phyloP scores from a whole-genome alignment of 164 flowering plant genomes.

The Piper betle region DNA sequence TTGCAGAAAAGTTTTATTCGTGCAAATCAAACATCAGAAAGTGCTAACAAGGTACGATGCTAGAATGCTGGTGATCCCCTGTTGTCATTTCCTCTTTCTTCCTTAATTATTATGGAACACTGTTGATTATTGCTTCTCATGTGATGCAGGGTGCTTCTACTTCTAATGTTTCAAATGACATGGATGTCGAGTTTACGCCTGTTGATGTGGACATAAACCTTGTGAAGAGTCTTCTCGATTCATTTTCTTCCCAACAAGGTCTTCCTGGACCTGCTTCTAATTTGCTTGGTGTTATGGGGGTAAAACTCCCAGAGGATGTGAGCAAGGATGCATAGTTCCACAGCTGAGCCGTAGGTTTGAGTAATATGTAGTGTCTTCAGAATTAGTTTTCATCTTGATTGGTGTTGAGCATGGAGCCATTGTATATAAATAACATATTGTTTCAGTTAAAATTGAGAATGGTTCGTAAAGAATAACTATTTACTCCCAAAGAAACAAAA shows the following conservation, averaged over 20 bases:
- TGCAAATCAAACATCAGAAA: conserved; percentile 37
- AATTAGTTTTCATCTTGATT: too few relatives aligned
- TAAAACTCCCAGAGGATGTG: conserved; percentile 57
- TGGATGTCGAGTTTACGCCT: conserved; percentile 63
- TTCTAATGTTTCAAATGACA: conserved; percentile 23
- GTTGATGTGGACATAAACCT: conserved; percentile 89
- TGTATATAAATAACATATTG: too few relatives aligned
- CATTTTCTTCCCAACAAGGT: conserved; percentile 88
- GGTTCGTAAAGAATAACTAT: too few relatives aligned
- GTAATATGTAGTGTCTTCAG: too few relatives aligned
- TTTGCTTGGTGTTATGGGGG: conserved; percentile 84
- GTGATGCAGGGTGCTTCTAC: conserved; percentile 49
- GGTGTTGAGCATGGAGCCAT: too few relatives aligned
- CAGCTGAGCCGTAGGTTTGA: too few relatives aligned
- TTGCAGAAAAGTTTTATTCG: conserved; percentile 61
- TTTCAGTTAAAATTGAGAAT: too few relatives aligned
- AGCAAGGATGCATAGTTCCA: conserved; percentile 22
- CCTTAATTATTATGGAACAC: background rate
- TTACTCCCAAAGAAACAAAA: too few relatives aligned
- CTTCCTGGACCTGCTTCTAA: conserved; percentile 94
- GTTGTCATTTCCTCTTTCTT: background rate
- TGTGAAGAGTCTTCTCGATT: conserved; percentile 80
- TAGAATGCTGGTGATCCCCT: background rate
- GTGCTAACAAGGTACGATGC: conserved; percentile 25
- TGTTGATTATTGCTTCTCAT: background rate